phyloP scores from a whole-genome alignment of 768 basidiomycete genomes.

The Lentinula guzmanii region DNA sequence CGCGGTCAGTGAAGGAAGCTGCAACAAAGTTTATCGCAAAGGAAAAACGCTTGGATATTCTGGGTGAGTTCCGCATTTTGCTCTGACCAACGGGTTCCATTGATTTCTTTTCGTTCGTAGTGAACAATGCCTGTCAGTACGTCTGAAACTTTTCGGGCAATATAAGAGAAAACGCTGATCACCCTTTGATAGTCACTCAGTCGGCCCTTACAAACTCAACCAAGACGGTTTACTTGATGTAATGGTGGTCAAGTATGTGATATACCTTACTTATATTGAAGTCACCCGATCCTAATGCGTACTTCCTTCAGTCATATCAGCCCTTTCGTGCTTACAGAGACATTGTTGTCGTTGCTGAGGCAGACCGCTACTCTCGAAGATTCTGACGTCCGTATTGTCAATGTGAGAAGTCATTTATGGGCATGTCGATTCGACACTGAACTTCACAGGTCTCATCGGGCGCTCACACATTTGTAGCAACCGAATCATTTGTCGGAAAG shows the following conservation, averaged over 20 bases:
- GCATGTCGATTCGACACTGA: slow-evolving; percentile 28
- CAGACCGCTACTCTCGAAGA: slow-evolving; percentile 39
- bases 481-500: no score
- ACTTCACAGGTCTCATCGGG: no score
- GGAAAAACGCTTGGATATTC: slow-evolving; percentile 34
- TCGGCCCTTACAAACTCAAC: slow-evolving; percentile 6
- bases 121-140: slow-evolving; percentile 6
- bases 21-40: slow-evolving; percentile 30
- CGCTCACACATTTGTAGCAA: no score
- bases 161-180: not conserved
- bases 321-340: slow-evolving; percentile 48
- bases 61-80: slow-evolving; percentile 22
- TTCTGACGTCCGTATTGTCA: slow-evolving; percentile 13
- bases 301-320: slow-evolving; percentile 32
- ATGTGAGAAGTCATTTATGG: slow-evolving; percentile 26
- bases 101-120: not conserved
- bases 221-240: slow-evolving; percentile 16
- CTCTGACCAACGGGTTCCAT: not conserved
- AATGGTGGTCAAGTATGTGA: slow-evolving; percentile 33
- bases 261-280: no score
- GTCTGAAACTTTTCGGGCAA: not conserved
- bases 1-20: slow-evolving; percentile 6
- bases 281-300: not conserved
- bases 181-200: not conserved
- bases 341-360: slow-evolving; percentile 46